Percentiles rank a stretch among this genome's conserved stretches.
Conservation (phyloP, 495 filamentous ascomycete genomes). For the Clavariopsis aquatica region DNA sequence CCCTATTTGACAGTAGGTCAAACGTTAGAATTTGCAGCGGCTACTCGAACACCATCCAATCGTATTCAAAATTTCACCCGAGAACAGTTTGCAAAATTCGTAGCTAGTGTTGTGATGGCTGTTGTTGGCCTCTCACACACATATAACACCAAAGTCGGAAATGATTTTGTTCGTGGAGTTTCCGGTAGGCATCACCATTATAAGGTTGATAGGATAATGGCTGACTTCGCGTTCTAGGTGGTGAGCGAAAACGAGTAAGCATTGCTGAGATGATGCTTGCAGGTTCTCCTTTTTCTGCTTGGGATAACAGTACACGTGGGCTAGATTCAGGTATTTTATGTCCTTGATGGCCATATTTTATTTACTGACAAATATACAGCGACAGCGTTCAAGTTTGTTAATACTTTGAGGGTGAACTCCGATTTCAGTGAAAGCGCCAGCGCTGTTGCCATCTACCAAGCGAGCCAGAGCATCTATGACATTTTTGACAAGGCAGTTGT, state of each 20-base stretch:
- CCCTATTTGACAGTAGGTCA: slow-evolving; percentile 42
- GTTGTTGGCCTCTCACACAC: slow-evolving; percentile 44
- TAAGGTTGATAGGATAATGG: neutral
- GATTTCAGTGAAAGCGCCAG: slow-evolving; percentile 38
- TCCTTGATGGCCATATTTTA: slow-evolving; percentile 32
- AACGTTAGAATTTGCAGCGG: slow-evolving; percentile 44
- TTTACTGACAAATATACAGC: slow-evolving; percentile 47
- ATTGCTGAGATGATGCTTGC: slow-evolving; percentile 46
- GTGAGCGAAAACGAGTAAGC: slow-evolving; percentile 45
- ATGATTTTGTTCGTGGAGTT: slow-evolving; percentile 46
- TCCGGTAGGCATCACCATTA: slow-evolving; percentile 27
- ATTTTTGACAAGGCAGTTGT: slow-evolving; percentile 44
- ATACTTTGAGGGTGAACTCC: slow-evolving; percentile 38
- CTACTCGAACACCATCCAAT: slow-evolving; percentile 46
- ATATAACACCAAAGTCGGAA: slow-evolving; percentile 45
- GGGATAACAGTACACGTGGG: slow-evolving; percentile 48
- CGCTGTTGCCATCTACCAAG: slow-evolving; percentile 85
- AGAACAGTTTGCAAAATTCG: slow-evolving; percentile 33
- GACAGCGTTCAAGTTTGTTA: slow-evolving; percentile 42
- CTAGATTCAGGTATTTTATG: slow-evolving; percentile 42
- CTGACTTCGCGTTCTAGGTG: neutral
- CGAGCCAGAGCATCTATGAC: slow-evolving; percentile 59
- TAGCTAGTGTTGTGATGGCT: slow-evolving; percentile 44
- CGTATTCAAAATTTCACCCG: slow-evolving; percentile 26
- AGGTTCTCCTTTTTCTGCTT: slow-evolving; percentile 44